These are phyloP conservation scores for Citrus sinensis DNA, from an alignment of 345 rosid genomes.

Conservation along the genomic window DVS_A1.0 CM039165.1:186001-186500, in stretches of 20 bases:
- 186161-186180: constrained; percentile 40
- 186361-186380: neutral
- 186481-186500: too few relatives aligned
- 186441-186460: neutral
- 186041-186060: neutral
- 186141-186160: constrained; percentile 75
- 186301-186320: constrained; percentile 49
- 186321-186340: constrained; percentile 72
- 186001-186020: neutral
- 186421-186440: neutral
- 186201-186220: neutral
- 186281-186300: constrained; percentile 39
- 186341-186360: neutral
- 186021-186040: neutral
- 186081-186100: neutral
- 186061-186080: neutral
- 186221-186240: neutral
- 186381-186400: neutral
- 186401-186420: neutral
- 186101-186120: constrained; percentile 44
- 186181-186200: neutral
- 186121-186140: constrained; percentile 67
- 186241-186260: constrained; percentile 25
- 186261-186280: constrained; percentile 52
- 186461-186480: too few relatives aligned